Evolutionary conservation across 2,329 filamentous ascomycete genomes (phyloP).

Genomic region (Cryphonectria nitschkei): DNA sequence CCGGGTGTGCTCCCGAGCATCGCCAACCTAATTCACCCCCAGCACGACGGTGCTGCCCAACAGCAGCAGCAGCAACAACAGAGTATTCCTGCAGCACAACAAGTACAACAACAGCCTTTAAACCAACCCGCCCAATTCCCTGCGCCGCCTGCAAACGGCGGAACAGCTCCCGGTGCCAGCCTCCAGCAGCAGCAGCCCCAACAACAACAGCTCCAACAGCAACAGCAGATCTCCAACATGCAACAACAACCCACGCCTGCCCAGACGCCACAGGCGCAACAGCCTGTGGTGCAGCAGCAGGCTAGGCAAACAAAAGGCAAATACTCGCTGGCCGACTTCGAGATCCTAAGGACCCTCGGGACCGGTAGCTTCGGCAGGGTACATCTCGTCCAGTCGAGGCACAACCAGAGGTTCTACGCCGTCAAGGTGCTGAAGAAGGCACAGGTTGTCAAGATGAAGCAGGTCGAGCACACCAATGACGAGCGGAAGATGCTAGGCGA

Average conservation of each 20-base stretch:
- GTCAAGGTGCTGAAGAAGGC: constrained; percentile 98
- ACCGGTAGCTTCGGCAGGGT: constrained; percentile 97
- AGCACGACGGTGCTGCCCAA: constrained; percentile 49
- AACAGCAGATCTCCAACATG: constrained; percentile 31
- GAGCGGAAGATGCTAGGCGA: constrained; percentile 94
- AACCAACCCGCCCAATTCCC: constrained; percentile 31
- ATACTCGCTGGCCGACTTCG: constrained; percentile 91
- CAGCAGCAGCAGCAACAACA: constrained; percentile 35
- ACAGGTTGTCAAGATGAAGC: constrained; percentile 99
- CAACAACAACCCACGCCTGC: constrained; percentile 36
- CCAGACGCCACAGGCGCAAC: constrained; percentile 33
- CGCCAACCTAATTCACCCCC: constrained; percentile 78
- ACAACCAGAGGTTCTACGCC: constrained; percentile 97
- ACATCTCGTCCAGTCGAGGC: constrained; percentile 94
- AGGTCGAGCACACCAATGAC: constrained; percentile 99
- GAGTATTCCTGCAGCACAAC: constrained; percentile 30
- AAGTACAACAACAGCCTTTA: constrained; percentile 10
- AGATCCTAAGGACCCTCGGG: constrained; percentile 86
- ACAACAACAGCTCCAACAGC: constrained; percentile 12
- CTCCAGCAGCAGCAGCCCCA: constrained; percentile 4
- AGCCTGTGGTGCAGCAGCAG: constrained; percentile 36
- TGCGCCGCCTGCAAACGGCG: constrained; percentile 36
- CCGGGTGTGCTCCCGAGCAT: constrained; percentile 61
- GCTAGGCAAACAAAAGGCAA: constrained; percentile 88
- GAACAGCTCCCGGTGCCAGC: constrained; percentile 29